phyloP scores from a whole-genome alignment of 164 flowering plant genomes.

The Magnolia changhungtana region DNA sequence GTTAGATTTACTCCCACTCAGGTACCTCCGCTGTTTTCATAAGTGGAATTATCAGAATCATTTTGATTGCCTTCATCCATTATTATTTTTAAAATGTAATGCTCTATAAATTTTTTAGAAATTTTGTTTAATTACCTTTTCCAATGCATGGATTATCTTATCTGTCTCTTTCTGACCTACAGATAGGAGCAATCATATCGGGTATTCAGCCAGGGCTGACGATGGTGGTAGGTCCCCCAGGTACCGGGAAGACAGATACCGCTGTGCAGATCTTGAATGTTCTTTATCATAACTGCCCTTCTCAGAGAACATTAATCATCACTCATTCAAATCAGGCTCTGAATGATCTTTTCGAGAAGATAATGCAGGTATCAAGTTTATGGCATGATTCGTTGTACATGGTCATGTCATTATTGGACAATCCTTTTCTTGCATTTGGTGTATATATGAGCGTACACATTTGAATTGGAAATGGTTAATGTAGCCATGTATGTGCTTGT shows the following conservation, averaged over 20 bases:
- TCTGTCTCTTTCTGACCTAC: constrained; percentile 11
- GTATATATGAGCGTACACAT: too few relatives aligned
- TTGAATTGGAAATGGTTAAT: too few relatives aligned
- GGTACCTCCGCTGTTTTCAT: constrained; percentile 34
- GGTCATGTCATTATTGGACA: too few relatives aligned
- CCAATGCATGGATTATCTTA: neutral
- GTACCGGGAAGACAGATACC: constrained; percentile 99
- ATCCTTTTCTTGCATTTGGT: too few relatives aligned
- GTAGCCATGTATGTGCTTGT: too few relatives aligned
- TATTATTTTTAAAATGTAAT: neutral
- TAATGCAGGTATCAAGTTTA: constrained; percentile 68
- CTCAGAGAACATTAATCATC: constrained; percentile 92
- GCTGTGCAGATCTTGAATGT: constrained; percentile 96
- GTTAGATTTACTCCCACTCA: constrained; percentile 94
- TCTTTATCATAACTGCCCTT: constrained; percentile 98
- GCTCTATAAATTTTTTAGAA: neutral
- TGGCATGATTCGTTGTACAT: too few relatives aligned
- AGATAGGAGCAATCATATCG: constrained; percentile 93
- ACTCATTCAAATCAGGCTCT: constrained; percentile 99
- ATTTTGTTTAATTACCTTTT: neutral
- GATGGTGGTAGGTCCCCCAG: constrained; percentile 99
- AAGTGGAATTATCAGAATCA: neutral
- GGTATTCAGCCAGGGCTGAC: constrained; percentile 96
- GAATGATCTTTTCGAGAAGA: constrained; percentile 97
- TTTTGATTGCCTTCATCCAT: neutral